Base-by-base conservation (phyloP, 495 filamentous ascomycete species). In the Aspergillus asperescens region DNA sequence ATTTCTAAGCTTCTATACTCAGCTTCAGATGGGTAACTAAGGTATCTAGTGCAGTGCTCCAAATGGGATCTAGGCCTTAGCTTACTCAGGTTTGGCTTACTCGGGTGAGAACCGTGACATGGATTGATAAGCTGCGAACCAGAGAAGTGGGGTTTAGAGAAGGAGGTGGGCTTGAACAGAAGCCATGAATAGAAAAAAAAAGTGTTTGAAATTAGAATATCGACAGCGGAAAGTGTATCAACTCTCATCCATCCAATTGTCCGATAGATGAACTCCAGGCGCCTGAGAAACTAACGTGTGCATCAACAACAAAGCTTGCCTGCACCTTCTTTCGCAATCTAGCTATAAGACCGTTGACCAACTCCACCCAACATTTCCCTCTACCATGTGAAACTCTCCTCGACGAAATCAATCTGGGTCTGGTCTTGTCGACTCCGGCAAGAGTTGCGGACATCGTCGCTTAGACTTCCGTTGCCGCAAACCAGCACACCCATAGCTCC, bases 401-500 rank as follows among this genome's bases (percentile, higher is more conserved):
- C 89, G 29, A 89, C 72, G 58, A 91, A 91, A 60, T 94, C 88
- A 16, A 96, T 74, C 48, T 82, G 83, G 29, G 77, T 75, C 35
- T 62, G 50, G 38, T 76, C 74, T 62, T 92, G 82, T 58, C 83
- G 73, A 52, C 74, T 78, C 38, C 90, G 76, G 38, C 87, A 83
- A 12, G 88, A 86, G 12, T 76, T 73, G 42, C 93, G 74, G 5
- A 96, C 87, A 62, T 94, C 89, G 63, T 96, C 92, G 20, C 83
- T 84, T 57, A 97, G 67, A 19, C 80, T 74, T 7, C 92, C 92
- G 13, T 88, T 89, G 13, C 92, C 92, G 56, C 92, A 96, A 13
- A 95, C 88, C 20, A 84, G 80, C 48, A 96, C 91, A n/a, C 80
- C 85, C 85, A 95, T 90, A 4, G 90, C 88, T 18, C 93, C 93